Evolutionary conservation across 2,329 filamentous ascomycete genomes (phyloP), one percentile per base, ranked within the genome.

Genomic region (Basipetospora chlamydospora): DNA sequence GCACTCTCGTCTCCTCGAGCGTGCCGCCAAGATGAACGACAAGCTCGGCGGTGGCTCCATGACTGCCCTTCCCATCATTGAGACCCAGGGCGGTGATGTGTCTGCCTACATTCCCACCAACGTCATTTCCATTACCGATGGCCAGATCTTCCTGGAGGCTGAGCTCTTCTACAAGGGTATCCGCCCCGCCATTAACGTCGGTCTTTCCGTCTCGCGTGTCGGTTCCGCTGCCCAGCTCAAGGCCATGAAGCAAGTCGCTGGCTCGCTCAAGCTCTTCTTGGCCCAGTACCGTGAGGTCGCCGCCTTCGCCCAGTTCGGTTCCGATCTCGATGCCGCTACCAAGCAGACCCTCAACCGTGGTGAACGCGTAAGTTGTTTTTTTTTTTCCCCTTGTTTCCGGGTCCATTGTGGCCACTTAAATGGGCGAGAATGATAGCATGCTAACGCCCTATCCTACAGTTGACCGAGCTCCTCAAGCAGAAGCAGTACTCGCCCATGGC

Each of bases 141-240:
- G 90, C 47, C 90, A 98, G 73, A 96, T 98, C 67, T 98, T 98
- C 84, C 76, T 98, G 73, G 90, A 98, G 70, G 67, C 88, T 51
- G 90, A 98, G 67, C 76, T 96, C 48, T 98, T 96, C 82, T 96
- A 95, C 85, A 98, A 98, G 84, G 90, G 90, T 92, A 70, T 98
- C 67, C 88, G 90, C 60, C 90, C 90, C 55, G 90, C 90, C 70
- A 98, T 98, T 67, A 98, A 98, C 78, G 90, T 98, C 82, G 90
- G 90, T 90, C 84, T 98, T 54, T 98, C 90, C 56, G 90, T 98
- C 54, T 98, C 90, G 52, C 90, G 90, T 84, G 90, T 98, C 80
- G 90, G 90, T 63, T 98, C 90, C 58, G 85, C 90, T 63, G 90
- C 90, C 61, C 90, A 98, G 77, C 77, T 96, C 65, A 98, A 96